Conservation (phyloP, 2,329 filamentous ascomycete species). For the Neoarthrinium moseri region DNA sequence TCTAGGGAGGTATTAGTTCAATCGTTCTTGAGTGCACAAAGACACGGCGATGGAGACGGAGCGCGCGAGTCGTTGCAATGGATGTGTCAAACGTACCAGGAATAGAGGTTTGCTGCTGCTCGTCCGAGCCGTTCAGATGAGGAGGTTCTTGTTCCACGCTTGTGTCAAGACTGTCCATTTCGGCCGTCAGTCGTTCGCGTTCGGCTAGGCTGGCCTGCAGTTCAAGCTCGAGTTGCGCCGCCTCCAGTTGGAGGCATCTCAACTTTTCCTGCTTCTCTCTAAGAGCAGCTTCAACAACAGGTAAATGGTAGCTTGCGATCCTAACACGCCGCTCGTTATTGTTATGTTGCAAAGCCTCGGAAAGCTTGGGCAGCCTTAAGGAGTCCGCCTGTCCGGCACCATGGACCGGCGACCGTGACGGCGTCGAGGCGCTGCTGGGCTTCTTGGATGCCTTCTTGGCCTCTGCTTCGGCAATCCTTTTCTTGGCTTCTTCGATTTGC, state of each 20-base stretch:
- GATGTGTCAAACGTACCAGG: too few relatives aligned
- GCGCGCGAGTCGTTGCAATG: too few relatives aligned
- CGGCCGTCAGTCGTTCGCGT: constrained; percentile 23
- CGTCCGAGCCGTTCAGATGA: not conserved
- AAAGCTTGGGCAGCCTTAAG: constrained; percentile 12
- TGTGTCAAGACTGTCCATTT: constrained; percentile 8
- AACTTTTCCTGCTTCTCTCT: constrained; percentile 47
- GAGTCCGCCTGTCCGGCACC: constrained; percentile 13
- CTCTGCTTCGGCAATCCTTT: constrained; percentile 57
- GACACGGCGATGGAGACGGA: too few relatives aligned
- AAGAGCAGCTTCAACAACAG: constrained; percentile 35
- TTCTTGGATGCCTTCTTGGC: constrained; percentile 42
- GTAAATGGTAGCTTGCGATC: constrained; percentile 36
- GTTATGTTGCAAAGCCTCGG: constrained; percentile 11
- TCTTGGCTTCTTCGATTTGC: constrained; percentile 61
- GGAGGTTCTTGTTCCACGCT: not conserved
- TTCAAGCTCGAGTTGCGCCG: constrained; percentile 48
- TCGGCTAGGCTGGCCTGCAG: constrained; percentile 34
- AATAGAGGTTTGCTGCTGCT: too few relatives aligned
- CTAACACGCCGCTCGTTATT: constrained; percentile 26
- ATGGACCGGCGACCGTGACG: constrained; percentile 13
- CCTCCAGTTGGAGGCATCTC: constrained; percentile 43
- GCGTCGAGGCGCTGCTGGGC: constrained; percentile 10
- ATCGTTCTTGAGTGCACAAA: too few relatives aligned
- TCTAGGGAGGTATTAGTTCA: too few relatives aligned